Base-by-base conservation (phyloP, 2,329 filamentous ascomycete genomes). In the Ophiostoma sp. region DNA sequence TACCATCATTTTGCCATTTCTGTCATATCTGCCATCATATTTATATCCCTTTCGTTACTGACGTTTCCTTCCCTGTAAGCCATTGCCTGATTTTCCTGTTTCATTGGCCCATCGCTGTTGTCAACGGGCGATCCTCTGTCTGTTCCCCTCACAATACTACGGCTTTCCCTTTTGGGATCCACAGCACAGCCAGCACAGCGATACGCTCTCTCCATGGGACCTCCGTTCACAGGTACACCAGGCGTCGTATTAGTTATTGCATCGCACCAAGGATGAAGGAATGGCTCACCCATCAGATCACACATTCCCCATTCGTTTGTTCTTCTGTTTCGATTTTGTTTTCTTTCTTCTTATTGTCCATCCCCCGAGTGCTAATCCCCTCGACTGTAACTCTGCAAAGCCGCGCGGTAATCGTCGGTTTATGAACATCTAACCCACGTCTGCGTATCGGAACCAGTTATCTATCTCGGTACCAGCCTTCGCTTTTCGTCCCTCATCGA, bases 31-130 rank as follows among this genome's bases (percentile, higher is more conserved):
- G 52, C 69, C 69, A 57, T 50, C 55, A 59, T 71, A 19, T 11
- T 19, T 61, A 22, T 25, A 2, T 28, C 22, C 22, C 50, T 50
- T 45, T 59, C 11, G n/a, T 25, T 36, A 11, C 7, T 28, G 7
- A 22, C 17, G 22, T 2, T n/a, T 22, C 15, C 15, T 33, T 3
- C 22, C 11, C 42, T 31, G 7, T 19, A 15, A 15, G 5, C 39
- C 57, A 71, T 71, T 71, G 69, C 48, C 63, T 59, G 61, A 59
- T 72, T 61, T 72, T 25, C 25, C 12, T 61, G 48, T 72, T 61
- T 69, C 33, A 72, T 72, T 72, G 39, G 25, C 36, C 71, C 61
- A 64, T 71, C 57, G 57, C 25, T 33, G 57, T 52, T 64, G 57
- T 71, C 69, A 63, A n/a, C 15, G 33, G 36, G 12, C 50, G 33